Base-by-base conservation (phyloP, 164 flowering plant species). In the Vitis cinerea region DNA sequence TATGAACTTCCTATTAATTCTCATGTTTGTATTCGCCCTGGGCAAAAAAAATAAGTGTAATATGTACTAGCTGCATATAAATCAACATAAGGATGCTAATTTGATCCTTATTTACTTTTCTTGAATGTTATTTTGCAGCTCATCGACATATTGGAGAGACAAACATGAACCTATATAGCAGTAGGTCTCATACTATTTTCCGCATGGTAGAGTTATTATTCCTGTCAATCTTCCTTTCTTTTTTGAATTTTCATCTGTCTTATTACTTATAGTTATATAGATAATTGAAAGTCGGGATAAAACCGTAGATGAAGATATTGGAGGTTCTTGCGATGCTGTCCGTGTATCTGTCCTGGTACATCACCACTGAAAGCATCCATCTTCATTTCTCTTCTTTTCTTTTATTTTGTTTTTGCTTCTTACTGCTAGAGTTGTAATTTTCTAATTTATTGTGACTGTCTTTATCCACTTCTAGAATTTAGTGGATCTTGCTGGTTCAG, bases 91-190 rank as follows among this genome's bases (percentile, higher is more conserved):
- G 30, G 27, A 11, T 55, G 31, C 13, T 54, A 17, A 29, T 13
- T 37, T 44, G 7, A 47, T 54, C 47, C 13, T 23, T 52, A 12
- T 16, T 63, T 64, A 56, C 61, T 50, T 53, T 61, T 71, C 2
- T 44, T 44, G 2, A 29, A 50, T 66, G 51, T 13, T 37, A 50
- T 69, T 64, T 49, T 85, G 73, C 90, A 96, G 99, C 97, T 78
- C 98, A 93, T 83, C 87, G 99, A 69, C 99, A 90, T 76, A 84
- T 93, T 81, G 99, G 98, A 63, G 97, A 96, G 84, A 96, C 99
- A 74, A 93, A 93, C 78, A 93, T 96, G 99, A 96, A 96, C 68
- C 64, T 87, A 7, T 78, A 91, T 73, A 96, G 99, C 65, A 93
- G 98, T 69, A 82, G 99, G 66, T 96, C 99, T 13, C 99, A 96